These are phyloP conservation scores for Fonsecaea multimorphosa DNA, from an alignment of 2,329 filamentous ascomycete genomes.

Conservation along the genomic window DNA sequence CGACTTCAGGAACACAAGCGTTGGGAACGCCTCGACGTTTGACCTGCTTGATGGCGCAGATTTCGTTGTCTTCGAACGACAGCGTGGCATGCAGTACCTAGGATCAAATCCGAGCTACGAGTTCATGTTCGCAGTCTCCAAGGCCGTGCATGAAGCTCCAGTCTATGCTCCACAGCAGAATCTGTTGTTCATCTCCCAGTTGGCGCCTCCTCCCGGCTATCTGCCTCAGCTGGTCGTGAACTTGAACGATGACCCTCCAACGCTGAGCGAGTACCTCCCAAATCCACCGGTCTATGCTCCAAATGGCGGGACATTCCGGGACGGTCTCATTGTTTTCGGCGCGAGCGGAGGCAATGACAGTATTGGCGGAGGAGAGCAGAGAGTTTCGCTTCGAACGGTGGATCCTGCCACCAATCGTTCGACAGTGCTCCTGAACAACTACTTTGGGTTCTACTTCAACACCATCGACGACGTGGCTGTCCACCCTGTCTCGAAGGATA, in stretches of 20 bases:
- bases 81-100: conserved; percentile 46
- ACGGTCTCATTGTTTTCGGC: conserved; percentile 50
- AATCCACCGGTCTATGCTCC: conserved; percentile 54
- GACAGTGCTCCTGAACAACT: conserved; percentile 53
- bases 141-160: conserved; percentile 52
- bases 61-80: conserved; percentile 50
- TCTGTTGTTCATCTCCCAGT: conserved; percentile 49
- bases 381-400: conserved; percentile 52
- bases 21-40: conserved; percentile 45
- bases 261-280: conserved; percentile 46
- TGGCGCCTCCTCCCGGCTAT: conserved; percentile 46
- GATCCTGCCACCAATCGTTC: conserved; percentile 53
- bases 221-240: conserved; percentile 50
- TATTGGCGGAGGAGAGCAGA: conserved; percentile 48
- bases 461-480: conserved; percentile 53
- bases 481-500: conserved; percentile 49
- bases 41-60: conserved; percentile 44
- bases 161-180: conserved; percentile 51
- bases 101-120: conserved; percentile 48
- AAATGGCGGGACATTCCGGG: conserved; percentile 50
- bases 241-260: conserved; percentile 53
- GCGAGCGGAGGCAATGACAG: conserved; percentile 48
- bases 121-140: conserved; percentile 48
- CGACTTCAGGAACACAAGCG: conserved; percentile 44
- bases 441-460: conserved; percentile 55